phyloP scores from a whole-genome alignment of 495 filamentous ascomycete species.

The Podospora appendiculata region DNA sequence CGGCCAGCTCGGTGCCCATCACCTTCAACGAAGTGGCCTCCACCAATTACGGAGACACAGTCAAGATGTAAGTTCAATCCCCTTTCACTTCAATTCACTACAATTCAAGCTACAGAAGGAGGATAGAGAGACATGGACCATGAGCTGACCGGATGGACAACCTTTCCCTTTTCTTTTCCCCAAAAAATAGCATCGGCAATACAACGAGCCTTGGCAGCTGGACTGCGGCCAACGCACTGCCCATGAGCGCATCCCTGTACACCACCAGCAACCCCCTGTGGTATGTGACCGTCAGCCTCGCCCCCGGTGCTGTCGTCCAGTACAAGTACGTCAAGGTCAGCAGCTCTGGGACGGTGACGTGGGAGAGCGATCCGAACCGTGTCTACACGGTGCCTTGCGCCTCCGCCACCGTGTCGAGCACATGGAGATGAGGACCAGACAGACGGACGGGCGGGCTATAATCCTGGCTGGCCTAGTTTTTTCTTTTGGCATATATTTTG shows the following conservation, averaged over 20 bases:
- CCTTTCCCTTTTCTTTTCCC: background rate
- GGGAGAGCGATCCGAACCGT: conserved; percentile 60
- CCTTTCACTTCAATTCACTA: background rate
- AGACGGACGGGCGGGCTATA: too few species aligned
- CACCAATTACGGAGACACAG: conserved; percentile 48
- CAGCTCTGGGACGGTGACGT: conserved; percentile 46
- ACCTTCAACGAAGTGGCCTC: conserved; percentile 51
- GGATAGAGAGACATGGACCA: background rate
- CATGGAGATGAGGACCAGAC: conserved; percentile 6
- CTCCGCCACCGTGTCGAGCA: conserved; percentile 8
- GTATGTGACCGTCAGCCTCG: conserved; percentile 42
- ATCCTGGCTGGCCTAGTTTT: too few species aligned
- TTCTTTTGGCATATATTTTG: too few species aligned
- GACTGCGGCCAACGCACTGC: conserved; percentile 40
- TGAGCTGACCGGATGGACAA: background rate
- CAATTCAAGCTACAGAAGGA: too few species aligned
- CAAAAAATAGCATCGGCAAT: conserved; percentile 34
- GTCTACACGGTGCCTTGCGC: conserved; percentile 45
- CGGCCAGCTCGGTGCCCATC: conserved; percentile 41
- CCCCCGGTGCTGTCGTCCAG: conserved; percentile 44
- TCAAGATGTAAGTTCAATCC: conserved; percentile 37
- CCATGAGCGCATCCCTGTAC: conserved; percentile 48
- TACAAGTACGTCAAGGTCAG: conserved; percentile 64
- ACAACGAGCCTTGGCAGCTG: conserved; percentile 49
- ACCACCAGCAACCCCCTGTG: conserved; percentile 50